Percentiles rank a stretch among this genome's conserved stretches.
Evolutionary conservation across 2,329 filamentous ascomycete species (phyloP).

Genomic region (Phoma sp.): DNA sequence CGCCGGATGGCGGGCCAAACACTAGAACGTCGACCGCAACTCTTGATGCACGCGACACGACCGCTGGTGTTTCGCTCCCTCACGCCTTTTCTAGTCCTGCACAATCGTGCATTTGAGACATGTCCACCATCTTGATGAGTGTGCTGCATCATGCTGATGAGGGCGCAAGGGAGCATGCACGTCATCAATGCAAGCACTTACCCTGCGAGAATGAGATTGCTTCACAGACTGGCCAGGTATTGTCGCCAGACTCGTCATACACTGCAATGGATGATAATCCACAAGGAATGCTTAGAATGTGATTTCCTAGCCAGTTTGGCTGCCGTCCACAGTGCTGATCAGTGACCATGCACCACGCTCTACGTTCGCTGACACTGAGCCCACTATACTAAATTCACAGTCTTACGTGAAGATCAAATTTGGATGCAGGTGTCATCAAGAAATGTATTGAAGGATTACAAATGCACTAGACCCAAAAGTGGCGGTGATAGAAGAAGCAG

Average conservation of each 20-base stretch:
- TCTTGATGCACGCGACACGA: constrained; percentile 4
- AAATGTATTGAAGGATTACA: constrained; percentile 4
- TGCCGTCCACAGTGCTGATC: neutral
- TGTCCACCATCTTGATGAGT: neutral
- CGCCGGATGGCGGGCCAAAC: neutral
- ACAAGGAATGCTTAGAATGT: neutral
- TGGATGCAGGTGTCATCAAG: neutral
- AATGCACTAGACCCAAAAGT: neutral
- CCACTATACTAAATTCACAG: neutral
- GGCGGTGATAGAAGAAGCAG: neutral
- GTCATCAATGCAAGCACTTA: constrained; percentile 6
- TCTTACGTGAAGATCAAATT: neutral
- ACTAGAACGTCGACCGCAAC: constrained; percentile 3
- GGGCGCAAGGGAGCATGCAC: constrained; percentile 3
- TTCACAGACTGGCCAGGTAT: neutral
- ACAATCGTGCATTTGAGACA: neutral
- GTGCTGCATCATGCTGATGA: neutral
- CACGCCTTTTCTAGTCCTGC: neutral
- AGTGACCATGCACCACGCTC: neutral
- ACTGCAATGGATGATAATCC: neutral
- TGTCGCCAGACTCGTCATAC: neutral
- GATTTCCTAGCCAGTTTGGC: neutral
- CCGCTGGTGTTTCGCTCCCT: neutral
- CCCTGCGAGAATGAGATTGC: constrained; percentile 9
- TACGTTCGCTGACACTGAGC: too few relatives aligned